A percentile compares a stretch with the other conserved stretches of the same genome.
Conservation (phyloP, 352 stramenopile species). For the Pythium myriotylum region DNA sequence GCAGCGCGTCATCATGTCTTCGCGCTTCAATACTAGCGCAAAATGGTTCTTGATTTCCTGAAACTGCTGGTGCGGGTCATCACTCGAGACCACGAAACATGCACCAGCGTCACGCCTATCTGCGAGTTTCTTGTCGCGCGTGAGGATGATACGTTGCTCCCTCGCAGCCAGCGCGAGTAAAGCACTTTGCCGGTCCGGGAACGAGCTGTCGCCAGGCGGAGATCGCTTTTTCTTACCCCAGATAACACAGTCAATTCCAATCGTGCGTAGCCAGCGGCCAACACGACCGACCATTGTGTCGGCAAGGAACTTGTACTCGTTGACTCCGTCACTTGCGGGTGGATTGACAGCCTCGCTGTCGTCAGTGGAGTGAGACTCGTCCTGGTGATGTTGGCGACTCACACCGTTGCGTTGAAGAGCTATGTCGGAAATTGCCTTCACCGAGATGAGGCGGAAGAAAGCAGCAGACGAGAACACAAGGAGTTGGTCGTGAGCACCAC, state of each 20-base stretch:
- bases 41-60: slow-evolving; percentile 80
- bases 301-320: slow-evolving; percentile 66
- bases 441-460: slow-evolving; percentile 46
- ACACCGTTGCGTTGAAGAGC: slow-evolving; percentile 25
- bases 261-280: slow-evolving; percentile 75
- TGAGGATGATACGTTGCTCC: slow-evolving; percentile 78
- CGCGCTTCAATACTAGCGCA: slow-evolving; percentile 53
- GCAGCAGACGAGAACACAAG: slow-evolving; percentile 42
- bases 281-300: slow-evolving; percentile 79
- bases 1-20: slow-evolving; percentile 79
- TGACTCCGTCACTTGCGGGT: neutral
- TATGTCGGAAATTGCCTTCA: slow-evolving; percentile 44
- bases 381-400: neutral
- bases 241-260: slow-evolving; percentile 74
- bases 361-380: neutral
- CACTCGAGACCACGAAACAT: slow-evolving; percentile 75
- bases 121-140: slow-evolving; percentile 73
- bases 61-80: slow-evolving; percentile 73
- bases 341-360: neutral
- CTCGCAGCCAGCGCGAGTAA: slow-evolving; percentile 50
- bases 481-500: slow-evolving; percentile 45
- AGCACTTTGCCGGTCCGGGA: slow-evolving; percentile 45
- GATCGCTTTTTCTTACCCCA: slow-evolving; percentile 40
- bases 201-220: slow-evolving; percentile 20
- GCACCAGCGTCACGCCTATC: slow-evolving; percentile 64